Conservation (phyloP, 2,329 filamentous ascomycete genomes). For the Penicillium sp. region DNA sequence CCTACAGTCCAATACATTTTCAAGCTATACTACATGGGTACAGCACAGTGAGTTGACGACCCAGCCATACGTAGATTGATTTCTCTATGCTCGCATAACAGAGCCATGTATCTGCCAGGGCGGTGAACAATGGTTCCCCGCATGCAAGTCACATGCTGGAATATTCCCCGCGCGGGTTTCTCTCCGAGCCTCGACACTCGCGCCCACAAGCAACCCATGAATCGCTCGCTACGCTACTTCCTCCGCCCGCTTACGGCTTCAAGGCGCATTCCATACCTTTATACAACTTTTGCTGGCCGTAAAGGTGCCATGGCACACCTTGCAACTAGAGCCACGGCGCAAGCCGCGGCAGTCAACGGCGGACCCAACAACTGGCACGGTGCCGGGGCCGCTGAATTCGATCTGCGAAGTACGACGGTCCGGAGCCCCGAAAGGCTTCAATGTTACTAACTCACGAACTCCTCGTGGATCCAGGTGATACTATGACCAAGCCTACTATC, state of each 20-base stretch:
- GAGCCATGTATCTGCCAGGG: too few species aligned
- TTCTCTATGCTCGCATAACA: neutral
- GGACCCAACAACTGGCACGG: constrained; percentile 37
- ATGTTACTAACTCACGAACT: neutral
- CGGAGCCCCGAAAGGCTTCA: neutral
- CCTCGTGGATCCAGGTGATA: constrained; percentile 54
- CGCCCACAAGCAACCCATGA: constrained; percentile 11
- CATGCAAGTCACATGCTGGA: constrained; percentile 5
- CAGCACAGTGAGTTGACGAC: too few species aligned
- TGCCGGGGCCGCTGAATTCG: constrained; percentile 55
- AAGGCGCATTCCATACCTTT: neutral
- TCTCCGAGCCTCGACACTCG: neutral
- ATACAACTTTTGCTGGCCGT: neutral
- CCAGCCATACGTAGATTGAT: too few species aligned
- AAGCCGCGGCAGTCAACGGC: constrained; percentile 3
- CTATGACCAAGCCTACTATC: constrained; percentile 70
- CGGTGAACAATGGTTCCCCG: neutral
- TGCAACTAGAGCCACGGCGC: constrained; percentile 15
- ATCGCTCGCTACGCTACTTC: constrained; percentile 12
- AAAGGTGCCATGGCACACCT: constrained; percentile 21
- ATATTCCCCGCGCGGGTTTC: constrained; percentile 10
- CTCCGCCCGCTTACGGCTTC: constrained; percentile 10
- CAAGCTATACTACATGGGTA: too few species aligned
- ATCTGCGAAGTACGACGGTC: constrained; percentile 50
- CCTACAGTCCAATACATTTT: too few species aligned